These are phyloP conservation scores for Xylariaceae sp. DNA, from an alignment of 2,329 filamentous ascomycete species.

Conservation along the genomic window DNA sequence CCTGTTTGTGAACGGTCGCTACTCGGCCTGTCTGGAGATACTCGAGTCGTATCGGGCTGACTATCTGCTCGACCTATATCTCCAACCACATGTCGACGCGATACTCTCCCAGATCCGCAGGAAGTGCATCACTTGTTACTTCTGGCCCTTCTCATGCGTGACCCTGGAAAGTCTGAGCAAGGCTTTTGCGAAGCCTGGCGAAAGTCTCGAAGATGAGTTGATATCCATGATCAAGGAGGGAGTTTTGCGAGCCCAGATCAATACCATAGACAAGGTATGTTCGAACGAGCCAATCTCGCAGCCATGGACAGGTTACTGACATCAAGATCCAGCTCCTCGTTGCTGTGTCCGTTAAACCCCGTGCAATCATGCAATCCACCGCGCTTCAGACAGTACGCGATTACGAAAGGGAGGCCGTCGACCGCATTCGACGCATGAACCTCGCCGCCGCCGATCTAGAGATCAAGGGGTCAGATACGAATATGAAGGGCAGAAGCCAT, in stretches of 20 bases:
- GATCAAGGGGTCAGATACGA: constrained; percentile 39
- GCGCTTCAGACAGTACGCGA: constrained; percentile 62
- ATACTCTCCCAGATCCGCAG: constrained; percentile 73
- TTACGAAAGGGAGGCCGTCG: constrained; percentile 69
- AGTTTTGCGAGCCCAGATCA: constrained; percentile 71
- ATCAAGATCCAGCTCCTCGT: constrained; percentile 56
- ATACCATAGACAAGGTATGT: constrained; percentile 68
- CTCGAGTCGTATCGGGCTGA: constrained; percentile 77
- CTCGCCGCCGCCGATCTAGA: constrained; percentile 72
- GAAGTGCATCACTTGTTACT: constrained; percentile 92
- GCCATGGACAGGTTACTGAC: constrained; percentile 6
- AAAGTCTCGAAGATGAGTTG: constrained; percentile 68
- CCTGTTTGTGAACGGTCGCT: constrained; percentile 86
- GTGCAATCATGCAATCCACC: constrained; percentile 63
- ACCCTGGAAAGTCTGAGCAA: constrained; percentile 72
- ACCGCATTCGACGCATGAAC: constrained; percentile 73
- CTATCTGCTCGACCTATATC: constrained; percentile 84
- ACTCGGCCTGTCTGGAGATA: constrained; percentile 75
- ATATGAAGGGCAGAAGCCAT: constrained; percentile 14
- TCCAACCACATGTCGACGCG: constrained; percentile 64
- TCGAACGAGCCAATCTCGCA: constrained; percentile 1
- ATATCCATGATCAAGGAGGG: constrained; percentile 69
- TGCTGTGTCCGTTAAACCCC: constrained; percentile 60
- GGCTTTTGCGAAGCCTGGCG: constrained; percentile 63
- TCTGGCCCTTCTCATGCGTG: constrained; percentile 83